Conservation (phyloP, 768 basidiomycete species). For the Boletus subcaerulescens region DNA sequence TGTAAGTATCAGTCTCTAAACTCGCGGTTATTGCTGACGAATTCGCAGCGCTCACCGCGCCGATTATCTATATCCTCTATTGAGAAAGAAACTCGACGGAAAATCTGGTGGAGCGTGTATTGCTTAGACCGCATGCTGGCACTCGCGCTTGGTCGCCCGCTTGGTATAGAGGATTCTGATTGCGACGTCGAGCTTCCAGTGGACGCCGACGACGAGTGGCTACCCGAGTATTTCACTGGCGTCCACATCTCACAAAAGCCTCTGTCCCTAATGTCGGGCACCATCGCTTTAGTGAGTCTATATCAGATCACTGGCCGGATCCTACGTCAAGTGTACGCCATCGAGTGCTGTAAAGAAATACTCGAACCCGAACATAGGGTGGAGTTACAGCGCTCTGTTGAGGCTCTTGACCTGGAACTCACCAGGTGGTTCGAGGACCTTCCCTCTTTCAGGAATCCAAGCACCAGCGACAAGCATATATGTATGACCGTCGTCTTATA, state of each 20-base stretch:
- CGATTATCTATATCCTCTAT: conserved; percentile 65
- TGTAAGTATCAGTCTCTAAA: conserved; percentile 47
- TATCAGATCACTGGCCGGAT: conserved; percentile 86
- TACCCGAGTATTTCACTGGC: conserved; percentile 71
- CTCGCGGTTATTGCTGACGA: conserved; percentile 14
- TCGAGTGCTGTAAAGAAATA: conserved; percentile 73
- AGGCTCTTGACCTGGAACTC: conserved; percentile 72
- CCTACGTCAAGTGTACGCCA: conserved; percentile 76
- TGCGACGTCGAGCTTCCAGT: conserved; percentile 87
- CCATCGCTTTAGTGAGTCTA: conserved; percentile 68
- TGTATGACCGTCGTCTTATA: conserved; percentile 83
- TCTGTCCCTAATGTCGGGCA: conserved; percentile 78
- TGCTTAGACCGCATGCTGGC: conserved; percentile 90
- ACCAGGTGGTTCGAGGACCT: conserved; percentile 82
- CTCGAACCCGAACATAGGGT: conserved; percentile 70
- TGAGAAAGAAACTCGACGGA: conserved; percentile 86
- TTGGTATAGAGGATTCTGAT: conserved; percentile 86
- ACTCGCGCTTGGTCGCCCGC: conserved; percentile 81
- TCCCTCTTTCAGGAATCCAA: conserved; percentile 75
- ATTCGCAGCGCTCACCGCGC: conserved; percentile 71
- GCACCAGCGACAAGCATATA: conserved; percentile 73
- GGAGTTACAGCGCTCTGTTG: conserved; percentile 76
- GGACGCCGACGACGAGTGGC: conserved; percentile 76
- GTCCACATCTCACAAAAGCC: conserved; percentile 52
- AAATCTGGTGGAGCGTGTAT: conserved; percentile 95